These are phyloP conservation scores for Tylopilus plumbeoviolaceoides DNA, from an alignment of 768 basidiomycete genomes.

Conservation along the genomic window DNA sequence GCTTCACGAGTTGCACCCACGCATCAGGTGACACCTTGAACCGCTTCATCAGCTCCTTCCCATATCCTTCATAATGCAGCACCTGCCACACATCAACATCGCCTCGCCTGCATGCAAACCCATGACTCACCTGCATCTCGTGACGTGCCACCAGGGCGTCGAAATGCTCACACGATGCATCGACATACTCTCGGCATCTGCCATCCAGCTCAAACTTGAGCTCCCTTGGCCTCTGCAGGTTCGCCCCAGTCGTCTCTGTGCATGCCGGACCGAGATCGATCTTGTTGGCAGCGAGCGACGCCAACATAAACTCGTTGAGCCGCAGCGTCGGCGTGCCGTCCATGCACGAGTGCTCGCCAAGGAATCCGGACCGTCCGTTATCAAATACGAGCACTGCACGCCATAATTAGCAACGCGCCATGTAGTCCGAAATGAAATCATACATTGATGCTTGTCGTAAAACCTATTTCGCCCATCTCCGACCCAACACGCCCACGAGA, in stretches of 20 bases:
- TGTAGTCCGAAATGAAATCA: constrained; percentile 18
- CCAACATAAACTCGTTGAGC: constrained; percentile 91
- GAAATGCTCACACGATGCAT: constrained; percentile 61
- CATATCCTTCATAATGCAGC: constrained; percentile 83
- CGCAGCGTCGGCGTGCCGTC: constrained; percentile 95
- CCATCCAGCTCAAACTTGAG: constrained; percentile 67
- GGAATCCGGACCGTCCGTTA: constrained; percentile 91
- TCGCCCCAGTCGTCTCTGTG: constrained; percentile 28
- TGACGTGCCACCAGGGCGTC: constrained; percentile 73
- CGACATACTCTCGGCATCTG: constrained; percentile 48
- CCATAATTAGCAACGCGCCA: constrained; percentile 3
- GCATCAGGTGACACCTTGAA: constrained; percentile 88
- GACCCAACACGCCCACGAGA: constrained; percentile 82
- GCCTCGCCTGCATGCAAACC: neutral
- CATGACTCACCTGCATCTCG: constrained; percentile 62
- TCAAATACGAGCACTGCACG: constrained; percentile 84
- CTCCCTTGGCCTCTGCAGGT: constrained; percentile 59
- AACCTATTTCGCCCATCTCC: constrained; percentile 90
- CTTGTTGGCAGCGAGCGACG: constrained; percentile 66
- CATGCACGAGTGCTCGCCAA: constrained; percentile 84
- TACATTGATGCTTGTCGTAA: constrained; percentile 96
- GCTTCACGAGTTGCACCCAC: constrained; percentile 93
- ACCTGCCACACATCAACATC: constrained; percentile 41
- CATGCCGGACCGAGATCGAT: constrained; percentile 65
- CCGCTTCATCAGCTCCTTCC: constrained; percentile 81